phyloP scores from a whole-genome alignment of 768 basidiomycete genomes.

The Pleurotus giganteus region DNA sequence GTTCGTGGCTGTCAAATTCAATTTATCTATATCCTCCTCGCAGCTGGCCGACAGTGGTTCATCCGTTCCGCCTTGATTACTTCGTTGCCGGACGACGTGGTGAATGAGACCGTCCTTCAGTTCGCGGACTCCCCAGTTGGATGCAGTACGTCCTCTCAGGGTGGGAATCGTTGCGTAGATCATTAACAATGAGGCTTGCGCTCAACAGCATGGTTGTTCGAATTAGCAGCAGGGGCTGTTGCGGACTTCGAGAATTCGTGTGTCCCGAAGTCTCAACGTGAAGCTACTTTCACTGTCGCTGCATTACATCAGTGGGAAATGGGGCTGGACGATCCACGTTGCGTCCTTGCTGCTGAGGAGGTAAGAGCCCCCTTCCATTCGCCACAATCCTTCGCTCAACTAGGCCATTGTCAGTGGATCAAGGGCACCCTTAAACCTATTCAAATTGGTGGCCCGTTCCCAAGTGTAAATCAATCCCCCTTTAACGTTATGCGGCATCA shows the following conservation, averaged over 20 bases:
- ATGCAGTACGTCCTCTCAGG: slow-evolving; percentile 64
- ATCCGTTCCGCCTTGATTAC: slow-evolving; percentile 83
- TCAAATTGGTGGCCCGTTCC: slow-evolving; percentile 77
- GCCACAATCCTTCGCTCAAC: not conserved
- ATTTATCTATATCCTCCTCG: not conserved
- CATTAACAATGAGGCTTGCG: not conserved
- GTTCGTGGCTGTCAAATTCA: not conserved
- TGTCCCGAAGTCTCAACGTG: slow-evolving; percentile 73
- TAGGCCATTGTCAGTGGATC: slow-evolving; percentile 61
- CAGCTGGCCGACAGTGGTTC: slow-evolving; percentile 86
- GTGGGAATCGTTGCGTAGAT: not conserved
- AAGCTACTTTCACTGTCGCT: slow-evolving; percentile 81
- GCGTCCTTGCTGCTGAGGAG: slow-evolving; percentile 79
- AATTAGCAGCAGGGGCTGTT: slow-evolving; percentile 82
- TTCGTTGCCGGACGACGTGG: slow-evolving; percentile 84
- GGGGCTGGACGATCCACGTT: slow-evolving; percentile 75
- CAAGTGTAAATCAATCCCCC: slow-evolving; percentile 59
- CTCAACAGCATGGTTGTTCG: slow-evolving; percentile 82
- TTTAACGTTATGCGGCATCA: slow-evolving; percentile 14
- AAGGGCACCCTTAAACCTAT: slow-evolving; percentile 67
- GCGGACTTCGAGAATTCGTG: slow-evolving; percentile 71
- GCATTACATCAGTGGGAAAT: slow-evolving; percentile 94
- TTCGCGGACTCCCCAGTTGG: slow-evolving; percentile 86
- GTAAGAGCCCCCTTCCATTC: slow-evolving; percentile 32
- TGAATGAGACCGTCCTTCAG: slow-evolving; percentile 77